Conservation (phyloP, 768 basidiomycete species). For the Amanita pseudoporphyria region DNA sequence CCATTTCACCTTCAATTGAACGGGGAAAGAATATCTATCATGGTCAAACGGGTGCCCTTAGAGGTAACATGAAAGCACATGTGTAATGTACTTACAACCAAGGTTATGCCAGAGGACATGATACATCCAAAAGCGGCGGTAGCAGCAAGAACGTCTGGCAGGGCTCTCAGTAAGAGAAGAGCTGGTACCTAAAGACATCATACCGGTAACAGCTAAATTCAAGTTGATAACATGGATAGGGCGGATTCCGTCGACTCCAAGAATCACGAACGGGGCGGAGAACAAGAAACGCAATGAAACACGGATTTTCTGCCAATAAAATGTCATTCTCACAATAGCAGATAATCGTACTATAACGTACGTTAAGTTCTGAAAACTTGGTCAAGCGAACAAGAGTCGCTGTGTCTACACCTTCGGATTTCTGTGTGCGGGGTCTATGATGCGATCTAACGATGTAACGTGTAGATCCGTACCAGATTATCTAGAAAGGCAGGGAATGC, state of each 20-base stretch:
- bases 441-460: not conserved
- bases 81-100: conserved; percentile 40
- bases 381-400: conserved; percentile 61
- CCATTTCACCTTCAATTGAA: conserved; percentile 58
- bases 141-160: conserved; percentile 49
- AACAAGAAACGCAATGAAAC: conserved; percentile 69
- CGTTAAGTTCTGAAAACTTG: conserved; percentile 78
- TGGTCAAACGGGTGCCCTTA: not conserved
- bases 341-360: conserved; percentile 24
- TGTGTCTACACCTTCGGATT: conserved; percentile 48
- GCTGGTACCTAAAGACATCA: conserved; percentile 1
- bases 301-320: conserved; percentile 45
- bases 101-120: conserved; percentile 65
- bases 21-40: conserved; percentile 78
- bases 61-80: not conserved
- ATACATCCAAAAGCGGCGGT: conserved; percentile 48
- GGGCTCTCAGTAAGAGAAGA: conserved; percentile 4
- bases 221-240: conserved; percentile 58
- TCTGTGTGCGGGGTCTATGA: conserved; percentile 28
- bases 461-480: conserved; percentile 39
- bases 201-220: conserved; percentile 44
- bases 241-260: conserved; percentile 61
- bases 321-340: not conserved
- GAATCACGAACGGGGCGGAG: conserved; percentile 49
- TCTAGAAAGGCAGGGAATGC: conserved; percentile 57